phyloP scores from a whole-genome alignment of 805 yeast genomes.

The Kodamaea lidongshanica region DNA sequence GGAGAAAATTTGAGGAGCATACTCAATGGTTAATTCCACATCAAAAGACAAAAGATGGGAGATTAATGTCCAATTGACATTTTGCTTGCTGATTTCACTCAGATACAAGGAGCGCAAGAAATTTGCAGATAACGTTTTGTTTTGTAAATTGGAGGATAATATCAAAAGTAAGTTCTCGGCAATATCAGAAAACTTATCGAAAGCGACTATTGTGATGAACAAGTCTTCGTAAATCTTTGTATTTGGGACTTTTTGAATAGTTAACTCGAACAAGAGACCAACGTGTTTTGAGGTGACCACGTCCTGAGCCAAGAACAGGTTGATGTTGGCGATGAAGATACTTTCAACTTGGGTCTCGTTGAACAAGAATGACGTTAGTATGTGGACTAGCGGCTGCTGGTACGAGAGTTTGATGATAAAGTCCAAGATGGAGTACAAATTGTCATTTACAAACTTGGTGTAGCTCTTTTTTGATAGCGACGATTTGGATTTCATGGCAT shows the following conservation, averaged over 20 bases:
- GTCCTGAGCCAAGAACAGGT: conserved; percentile 18
- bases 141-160: conserved; percentile 37
- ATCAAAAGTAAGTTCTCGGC: conserved; percentile 40
- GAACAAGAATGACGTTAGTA: conserved; percentile 12
- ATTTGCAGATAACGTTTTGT: conserved; percentile 47
- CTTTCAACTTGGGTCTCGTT: conserved; percentile 9
- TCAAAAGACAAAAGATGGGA: conserved; percentile 47
- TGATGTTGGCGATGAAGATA: conserved; percentile 24
- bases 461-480: conserved; percentile 23
- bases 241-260: conserved; percentile 25
- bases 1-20: conserved; percentile 28
- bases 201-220: conserved; percentile 35
- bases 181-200: conserved; percentile 27
- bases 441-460: conserved; percentile 21
- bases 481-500: conserved; percentile 18
- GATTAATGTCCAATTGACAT: conserved; percentile 42
- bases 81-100: conserved; percentile 17
- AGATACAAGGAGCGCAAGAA: conserved; percentile 42
- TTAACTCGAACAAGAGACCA: conserved; percentile 18
- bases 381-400: not conserved
- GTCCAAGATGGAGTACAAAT: conserved; percentile 7
- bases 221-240: conserved; percentile 42
- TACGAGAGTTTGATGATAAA: conserved; percentile 13
- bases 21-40: conserved; percentile 50
- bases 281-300: conserved; percentile 10